These are phyloP conservation scores for Cymbopogon citratus DNA, from an alignment of 176 grass and related monocot species.

Conservation along the genomic window DNA sequence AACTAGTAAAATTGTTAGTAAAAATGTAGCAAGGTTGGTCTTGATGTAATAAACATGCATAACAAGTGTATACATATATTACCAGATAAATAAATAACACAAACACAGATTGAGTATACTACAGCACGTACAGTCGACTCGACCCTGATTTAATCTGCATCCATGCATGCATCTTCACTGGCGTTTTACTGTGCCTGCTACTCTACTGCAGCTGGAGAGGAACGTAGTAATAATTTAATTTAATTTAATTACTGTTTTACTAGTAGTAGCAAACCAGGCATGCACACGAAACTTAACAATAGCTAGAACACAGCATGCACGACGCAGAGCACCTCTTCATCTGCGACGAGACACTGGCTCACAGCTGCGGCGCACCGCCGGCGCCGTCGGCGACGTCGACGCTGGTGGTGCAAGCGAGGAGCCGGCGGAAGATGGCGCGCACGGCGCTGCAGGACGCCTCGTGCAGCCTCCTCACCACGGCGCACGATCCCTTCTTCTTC, in stretches of 20 bases:
- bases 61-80: neutral
- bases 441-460: slow-evolving; percentile 48
- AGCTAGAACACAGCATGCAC: neutral
- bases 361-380: neutral
- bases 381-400: slow-evolving; percentile 61
- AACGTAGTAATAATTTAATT: neutral
- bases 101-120: slow-evolving; percentile 20
- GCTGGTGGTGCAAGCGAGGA: slow-evolving; percentile 62
- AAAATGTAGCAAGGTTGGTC: neutral
- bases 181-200: neutral
- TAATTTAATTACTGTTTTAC: neutral
- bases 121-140: neutral
- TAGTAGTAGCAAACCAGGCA: neutral
- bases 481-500: slow-evolving; percentile 29
- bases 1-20: neutral
- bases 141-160: neutral
- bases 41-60: neutral
- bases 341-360: neutral
- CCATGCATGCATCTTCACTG: neutral
- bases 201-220: neutral
- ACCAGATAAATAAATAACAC: slow-evolving; percentile 14
- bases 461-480: slow-evolving; percentile 40
- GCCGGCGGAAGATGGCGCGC: slow-evolving; percentile 50
- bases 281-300: neutral
- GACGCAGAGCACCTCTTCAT: neutral